Evolutionary conservation across 1,284 basidiomycete species (phyloP), one percentile per base, ranked within the genome.

Genomic region (Ustilago lituana): DNA sequence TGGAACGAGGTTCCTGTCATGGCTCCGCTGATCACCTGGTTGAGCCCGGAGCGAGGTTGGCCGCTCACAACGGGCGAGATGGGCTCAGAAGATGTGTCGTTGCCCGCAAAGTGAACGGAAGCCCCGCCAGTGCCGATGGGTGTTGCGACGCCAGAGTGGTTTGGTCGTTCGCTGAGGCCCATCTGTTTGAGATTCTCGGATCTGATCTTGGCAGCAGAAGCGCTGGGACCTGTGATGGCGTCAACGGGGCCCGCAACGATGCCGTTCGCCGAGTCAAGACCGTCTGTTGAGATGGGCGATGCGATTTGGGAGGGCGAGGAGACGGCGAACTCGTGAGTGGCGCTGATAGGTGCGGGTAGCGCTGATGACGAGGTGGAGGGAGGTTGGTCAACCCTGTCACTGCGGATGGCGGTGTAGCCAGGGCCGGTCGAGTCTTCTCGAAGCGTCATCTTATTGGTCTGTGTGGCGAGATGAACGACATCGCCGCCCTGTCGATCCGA

Each of bases 111-210:
- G 14, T 58, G 49, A 32, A 43, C 54, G 29, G 55, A 46, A 32
- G 59, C 22, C 14, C 68, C 69, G n/a, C 69, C 69, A 20, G 69
- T 72, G 20, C 69, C 69, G 53, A 72, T 67, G 37, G 69, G 69
- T 9, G 55, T 66, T 5, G 64, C 69, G 6, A 72, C 60, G 10
- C 61, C 61, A 2, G 69, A 65, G 33, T 70, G 61, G 22, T 56
- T 55, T 9, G 63, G 55, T n/a, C 49, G 48, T 24, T 67, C 64
- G 56, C 50, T 64, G 23, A 72, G 50, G 17, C 69, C 69, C 54
- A 56, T 39, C 52, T 63, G 22, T 31, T 46, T 63, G 45, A 72
- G 55, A 23, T 72, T 72, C 2, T 72, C 61, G 43, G 57, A 39
- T 27, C 64, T 60, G 17, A 68, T 63, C 26, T 49, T 47, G 29